Percentiles rank a stretch among this genome's conserved stretches.
phyloP scores from a whole-genome alignment of 1,139 yeast genomes.

The Candida labiduridarum region DNA sequence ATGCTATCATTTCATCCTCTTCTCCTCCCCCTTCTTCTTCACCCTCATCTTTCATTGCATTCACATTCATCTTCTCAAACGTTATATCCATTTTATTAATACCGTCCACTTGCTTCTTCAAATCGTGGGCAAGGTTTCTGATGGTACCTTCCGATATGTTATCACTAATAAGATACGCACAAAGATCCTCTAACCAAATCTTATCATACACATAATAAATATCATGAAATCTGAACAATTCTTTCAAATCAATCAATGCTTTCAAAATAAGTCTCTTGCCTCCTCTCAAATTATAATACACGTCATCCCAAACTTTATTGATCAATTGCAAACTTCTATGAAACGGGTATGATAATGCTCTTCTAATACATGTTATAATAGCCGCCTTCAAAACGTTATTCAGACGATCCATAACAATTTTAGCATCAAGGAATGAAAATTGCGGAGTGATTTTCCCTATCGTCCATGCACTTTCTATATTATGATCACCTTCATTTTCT shows the following conservation, averaged over 20 bases:
- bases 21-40: constrained; percentile 20
- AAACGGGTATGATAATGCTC: constrained; percentile 79
- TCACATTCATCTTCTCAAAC: constrained; percentile 38
- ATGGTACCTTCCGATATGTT: constrained; percentile 51
- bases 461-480: constrained; percentile 92
- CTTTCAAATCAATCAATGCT: constrained; percentile 61
- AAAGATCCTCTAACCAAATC: constrained; percentile 77
- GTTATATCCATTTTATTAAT: constrained; percentile 33
- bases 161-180: constrained; percentile 74
- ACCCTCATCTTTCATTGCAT: constrained; percentile 20
- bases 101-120: constrained; percentile 36
- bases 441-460: constrained; percentile 85
- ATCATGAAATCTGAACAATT: constrained; percentile 81
- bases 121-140: constrained; percentile 67
- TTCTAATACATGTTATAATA: constrained; percentile 61
- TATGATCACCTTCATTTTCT: constrained; percentile 76
- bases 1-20: constrained; percentile 43
- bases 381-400: constrained; percentile 48
- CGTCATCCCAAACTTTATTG: constrained; percentile 73
- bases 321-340: constrained; percentile 70
- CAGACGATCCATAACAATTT: constrained; percentile 30
- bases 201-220: constrained; percentile 86
- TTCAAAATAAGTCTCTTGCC: constrained; percentile 71
- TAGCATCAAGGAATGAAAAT: constrained; percentile 67
- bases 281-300: constrained; percentile 60